These are phyloP conservation scores for Oryza coarctata DNA, from an alignment of 176 grass and related monocot genomes.

Conservation along the genomic window DNA sequence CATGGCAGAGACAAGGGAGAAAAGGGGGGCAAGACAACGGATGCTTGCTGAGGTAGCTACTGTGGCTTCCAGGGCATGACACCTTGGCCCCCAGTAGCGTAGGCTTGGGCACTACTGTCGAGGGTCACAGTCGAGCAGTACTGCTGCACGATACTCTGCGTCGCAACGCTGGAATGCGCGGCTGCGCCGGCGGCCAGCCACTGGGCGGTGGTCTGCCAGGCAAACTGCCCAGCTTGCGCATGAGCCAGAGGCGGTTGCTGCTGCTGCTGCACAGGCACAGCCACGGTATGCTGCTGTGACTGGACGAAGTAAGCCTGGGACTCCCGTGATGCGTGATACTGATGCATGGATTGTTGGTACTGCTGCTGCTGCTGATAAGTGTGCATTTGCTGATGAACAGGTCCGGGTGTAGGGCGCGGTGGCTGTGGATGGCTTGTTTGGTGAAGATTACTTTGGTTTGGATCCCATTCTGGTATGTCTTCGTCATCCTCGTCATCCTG, in stretches of 20 bases:
- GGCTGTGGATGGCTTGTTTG: slow-evolving; percentile 6
- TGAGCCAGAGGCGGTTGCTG: neutral
- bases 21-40: neutral
- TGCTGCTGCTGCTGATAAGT: neutral
- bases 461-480: slow-evolving; percentile 58
- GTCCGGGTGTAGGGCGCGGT: neutral
- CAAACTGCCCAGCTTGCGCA: neutral
- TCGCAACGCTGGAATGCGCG: neutral
- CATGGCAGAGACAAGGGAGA: neutral
- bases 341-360: neutral
- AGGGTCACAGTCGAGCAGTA: neutral
- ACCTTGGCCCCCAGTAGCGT: neutral
- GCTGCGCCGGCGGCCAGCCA: neutral
- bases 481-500: slow-evolving; percentile 23
- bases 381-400: neutral
- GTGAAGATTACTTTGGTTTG: slow-evolving; percentile 25
- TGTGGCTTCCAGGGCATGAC: neutral
- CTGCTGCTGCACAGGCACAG: neutral
- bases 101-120: neutral
- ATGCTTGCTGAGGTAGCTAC: neutral
- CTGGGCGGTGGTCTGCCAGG: slow-evolving; percentile 18
- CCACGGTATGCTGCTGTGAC: neutral
- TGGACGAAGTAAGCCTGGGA: neutral
- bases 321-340: neutral
- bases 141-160: neutral